These are phyloP conservation scores for Nicotiana attenuata DNA, from an alignment of 257 asterid species.

Conservation along the genomic window DNA sequence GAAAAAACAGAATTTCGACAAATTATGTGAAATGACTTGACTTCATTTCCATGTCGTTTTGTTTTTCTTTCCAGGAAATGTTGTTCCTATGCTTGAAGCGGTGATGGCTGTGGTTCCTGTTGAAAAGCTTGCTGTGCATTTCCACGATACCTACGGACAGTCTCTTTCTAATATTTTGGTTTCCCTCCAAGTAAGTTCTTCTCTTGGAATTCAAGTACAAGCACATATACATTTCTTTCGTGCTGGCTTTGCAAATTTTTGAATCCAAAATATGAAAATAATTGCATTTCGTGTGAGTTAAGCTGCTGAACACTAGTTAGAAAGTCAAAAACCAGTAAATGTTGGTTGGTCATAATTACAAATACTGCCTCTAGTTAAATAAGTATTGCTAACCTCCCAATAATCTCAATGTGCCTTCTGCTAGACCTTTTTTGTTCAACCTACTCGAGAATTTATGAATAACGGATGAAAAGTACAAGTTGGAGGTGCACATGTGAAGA, in stretches of 20 bases:
- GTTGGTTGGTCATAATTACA: neutral
- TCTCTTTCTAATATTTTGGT: slow-evolving; percentile 84
- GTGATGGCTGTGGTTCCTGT: slow-evolving; percentile 85
- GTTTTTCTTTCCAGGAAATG: slow-evolving; percentile 39
- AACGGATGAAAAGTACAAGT: neutral
- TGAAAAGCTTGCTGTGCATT: slow-evolving; percentile 86
- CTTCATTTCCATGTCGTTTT: slow-evolving; percentile 1
- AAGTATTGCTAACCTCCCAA: neutral
- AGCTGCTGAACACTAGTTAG: neutral
- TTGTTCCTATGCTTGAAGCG: slow-evolving; percentile 89
- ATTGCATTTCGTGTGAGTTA: neutral
- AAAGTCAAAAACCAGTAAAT: neutral
- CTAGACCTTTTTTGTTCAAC: neutral
- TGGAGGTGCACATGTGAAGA: neutral
- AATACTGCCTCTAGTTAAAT: neutral
- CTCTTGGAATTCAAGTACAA: neutral
- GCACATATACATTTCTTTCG: neutral
- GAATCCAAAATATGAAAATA: neutral
- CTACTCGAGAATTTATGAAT: neutral
- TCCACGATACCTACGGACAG: slow-evolving; percentile 90
- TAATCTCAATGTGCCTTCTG: neutral
- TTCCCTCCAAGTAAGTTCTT: slow-evolving; percentile 77
- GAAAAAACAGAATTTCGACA: neutral
- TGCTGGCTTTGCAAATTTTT: neutral
- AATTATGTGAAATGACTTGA: neutral